Base-by-base conservation (phyloP, 2,329 filamentous ascomycete species). In the Diplocarpon rosae region DNA sequence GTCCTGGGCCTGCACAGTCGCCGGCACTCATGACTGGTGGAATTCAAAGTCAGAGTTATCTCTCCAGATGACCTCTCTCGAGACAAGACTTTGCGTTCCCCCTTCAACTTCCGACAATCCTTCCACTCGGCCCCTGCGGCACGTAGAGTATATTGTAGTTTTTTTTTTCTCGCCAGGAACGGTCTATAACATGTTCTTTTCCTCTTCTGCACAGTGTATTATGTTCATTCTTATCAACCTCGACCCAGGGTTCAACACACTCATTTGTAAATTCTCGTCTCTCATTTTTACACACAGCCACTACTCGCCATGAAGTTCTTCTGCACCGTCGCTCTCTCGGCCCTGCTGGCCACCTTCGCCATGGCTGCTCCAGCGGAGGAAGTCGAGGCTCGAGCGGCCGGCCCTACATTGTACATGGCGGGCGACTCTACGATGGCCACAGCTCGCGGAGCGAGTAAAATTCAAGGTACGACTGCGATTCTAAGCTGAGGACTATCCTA, bases 391-490 rank as follows among this genome's bases (percentile, higher is more conserved):
- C 40, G 51, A 42, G 47, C 48, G 13, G 49, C 42, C 30, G n/a
- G n/a, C 11, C 55, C 57, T 10, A 75, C 69, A 0, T 63, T 77
- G 15, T 76, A 75, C 52, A 63, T 79, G 31, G 73, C 72, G 8
- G 77, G 77, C 29, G 77, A 81, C 57, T 77, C 73, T 13, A 80
- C 77, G 1, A 80, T 78, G 74, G 74, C 74, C 2, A 60, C 58
- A 33, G 65, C 60, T 10, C 69, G 68, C 4, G 67, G 66, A 27
- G 68, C 65, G 6, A 61, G 63, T 13, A 65, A 65, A 7, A 67
- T 62, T 13, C 53, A 67, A 52, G 67, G 66, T 65, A 57, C 46
- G 55, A 31, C n/a, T 6, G 37, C n/a, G 27, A 32, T 32, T 10
- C 13, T 27, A 16, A 20, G 29, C 37, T n/a, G 30, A 24, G 13